Evolutionary conservation across 2,329 filamentous ascomycete genomes (phyloP), one percentile per base, ranked within the genome.

Genomic region (Berkeleyomyces basicola): DNA sequence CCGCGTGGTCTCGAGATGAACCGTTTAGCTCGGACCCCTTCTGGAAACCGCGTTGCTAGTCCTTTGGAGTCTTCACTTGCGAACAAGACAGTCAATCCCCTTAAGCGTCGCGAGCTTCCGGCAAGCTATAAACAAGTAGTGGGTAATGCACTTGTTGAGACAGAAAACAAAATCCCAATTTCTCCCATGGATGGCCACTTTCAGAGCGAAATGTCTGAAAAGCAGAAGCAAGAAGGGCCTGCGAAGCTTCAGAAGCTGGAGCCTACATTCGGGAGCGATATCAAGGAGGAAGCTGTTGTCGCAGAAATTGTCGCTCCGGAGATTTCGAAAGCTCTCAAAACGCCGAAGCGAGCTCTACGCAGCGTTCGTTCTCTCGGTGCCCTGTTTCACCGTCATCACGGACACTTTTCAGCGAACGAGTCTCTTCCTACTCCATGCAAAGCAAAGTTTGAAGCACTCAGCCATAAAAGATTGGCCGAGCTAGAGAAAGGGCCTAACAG

Each of bases 331-430:
- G 33, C 39, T 7, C 36, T 31, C 14, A 36, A 55, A 11, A 39
- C 51, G 11, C 63, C 60, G 11, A 62, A 44, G 16, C 39, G 59
- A 9, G 63, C 55, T 16, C 40, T 64, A 11, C 63, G 63, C 33
- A 62, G 55, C 39, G 63, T 62, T 9, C 46, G 61, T 4, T 64
- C 63, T 40, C 39, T 64, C 40, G 59, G 60, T 39, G 59, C 63
- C 36, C 58, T 62, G 40, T 62, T 64, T 39, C 60, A 64, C 40
- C 63, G 63, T n/a, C 55, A 62, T 31, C 57, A 58, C n/a, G 37
- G 37, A 7, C 14, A 55, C 16, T 64, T 60, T 5, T 33, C 40
- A 33, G n/a, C 59, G 7, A 47, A 6, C 39, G 14, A 55, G 11
- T 16, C 49, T 42, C 42, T 58, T 23, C 63, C 60, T 23, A 39